These are phyloP conservation scores for Globisporangium abappressorium DNA, from an alignment of 352 stramenopile genomes.

Conservation along the genomic window DNA sequence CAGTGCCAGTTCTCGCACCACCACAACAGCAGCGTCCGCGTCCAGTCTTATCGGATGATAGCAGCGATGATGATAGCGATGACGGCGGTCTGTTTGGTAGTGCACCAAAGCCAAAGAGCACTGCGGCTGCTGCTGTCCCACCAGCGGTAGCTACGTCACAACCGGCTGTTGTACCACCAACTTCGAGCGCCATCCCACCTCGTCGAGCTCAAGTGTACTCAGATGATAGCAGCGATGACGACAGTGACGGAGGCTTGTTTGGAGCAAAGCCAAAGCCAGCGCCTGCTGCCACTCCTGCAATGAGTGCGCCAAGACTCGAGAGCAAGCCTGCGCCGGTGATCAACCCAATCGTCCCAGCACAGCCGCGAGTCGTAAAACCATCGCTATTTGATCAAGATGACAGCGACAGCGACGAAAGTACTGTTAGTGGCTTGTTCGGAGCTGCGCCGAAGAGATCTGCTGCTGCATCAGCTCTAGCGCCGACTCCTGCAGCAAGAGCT, in stretches of 20 bases:
- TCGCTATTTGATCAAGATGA: neutral
- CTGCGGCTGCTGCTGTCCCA: neutral
- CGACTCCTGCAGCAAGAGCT: neutral
- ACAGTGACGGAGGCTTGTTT: neutral
- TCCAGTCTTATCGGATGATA: conserved; percentile 41
- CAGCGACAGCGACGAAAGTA: conserved; percentile 18
- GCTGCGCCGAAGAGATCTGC: conserved; percentile 3
- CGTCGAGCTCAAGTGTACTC: neutral
- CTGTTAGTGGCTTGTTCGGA: conserved; percentile 37
- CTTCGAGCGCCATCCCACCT: neutral
- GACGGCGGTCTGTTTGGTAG: conserved; percentile 4
- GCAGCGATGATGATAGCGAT: conserved; percentile 14
- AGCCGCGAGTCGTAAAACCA: neutral
- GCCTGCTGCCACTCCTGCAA: neutral
- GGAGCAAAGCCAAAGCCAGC: neutral
- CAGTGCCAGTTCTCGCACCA: conserved; percentile 1
- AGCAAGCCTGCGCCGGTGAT: neutral
- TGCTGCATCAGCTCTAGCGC: neutral
- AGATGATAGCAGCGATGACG: neutral
- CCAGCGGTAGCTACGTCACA: neutral
- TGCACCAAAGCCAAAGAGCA: neutral
- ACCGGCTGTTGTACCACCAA: neutral
- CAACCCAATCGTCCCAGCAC: neutral
- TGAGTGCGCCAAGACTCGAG: neutral
- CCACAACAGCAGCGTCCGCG: conserved; percentile 28